Conservation (phyloP, 208 protist species). For the Angomonas deanei region DNA sequence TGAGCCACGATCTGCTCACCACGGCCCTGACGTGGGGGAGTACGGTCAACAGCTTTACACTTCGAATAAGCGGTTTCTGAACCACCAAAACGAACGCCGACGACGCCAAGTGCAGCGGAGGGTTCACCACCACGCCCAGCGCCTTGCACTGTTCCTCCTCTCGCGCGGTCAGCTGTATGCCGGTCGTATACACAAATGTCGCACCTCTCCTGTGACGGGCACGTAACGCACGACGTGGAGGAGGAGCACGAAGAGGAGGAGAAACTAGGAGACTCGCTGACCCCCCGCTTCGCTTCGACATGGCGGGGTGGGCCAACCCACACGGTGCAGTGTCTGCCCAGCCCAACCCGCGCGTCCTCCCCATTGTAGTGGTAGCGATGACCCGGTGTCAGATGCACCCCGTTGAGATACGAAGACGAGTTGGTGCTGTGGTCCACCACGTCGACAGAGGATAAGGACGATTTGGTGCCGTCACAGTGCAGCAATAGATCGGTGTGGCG, state of each 20-base stretch:
- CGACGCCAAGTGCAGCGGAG: background rate
- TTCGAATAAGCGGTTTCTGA: background rate
- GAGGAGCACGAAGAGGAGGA: background rate
- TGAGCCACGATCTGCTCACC: background rate
- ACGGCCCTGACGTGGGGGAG: background rate
- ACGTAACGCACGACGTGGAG: background rate
- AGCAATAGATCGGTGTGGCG: background rate
- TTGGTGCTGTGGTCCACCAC: background rate
- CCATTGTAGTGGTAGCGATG: background rate
- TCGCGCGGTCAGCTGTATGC: background rate
- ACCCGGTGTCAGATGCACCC: background rate
- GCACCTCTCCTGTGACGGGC: no score
- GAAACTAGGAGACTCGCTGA: background rate
- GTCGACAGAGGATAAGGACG: background rate
- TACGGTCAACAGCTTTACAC: background rate
- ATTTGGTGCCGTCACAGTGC: background rate
- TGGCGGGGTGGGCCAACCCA: background rate
- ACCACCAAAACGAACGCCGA: background rate
- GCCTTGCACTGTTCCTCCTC: background rate
- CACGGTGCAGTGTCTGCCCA: background rate
- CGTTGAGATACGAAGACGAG: background rate
- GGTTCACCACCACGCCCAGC: background rate
- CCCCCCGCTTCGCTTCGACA: background rate
- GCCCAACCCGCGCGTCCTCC: background rate
- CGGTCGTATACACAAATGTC: background rate